Percentiles rank a stretch among this genome's conserved stretches.
Evolutionary conservation across 805 yeast species (phyloP).

Genomic region (Komagataella pseudopastoris): DNA sequence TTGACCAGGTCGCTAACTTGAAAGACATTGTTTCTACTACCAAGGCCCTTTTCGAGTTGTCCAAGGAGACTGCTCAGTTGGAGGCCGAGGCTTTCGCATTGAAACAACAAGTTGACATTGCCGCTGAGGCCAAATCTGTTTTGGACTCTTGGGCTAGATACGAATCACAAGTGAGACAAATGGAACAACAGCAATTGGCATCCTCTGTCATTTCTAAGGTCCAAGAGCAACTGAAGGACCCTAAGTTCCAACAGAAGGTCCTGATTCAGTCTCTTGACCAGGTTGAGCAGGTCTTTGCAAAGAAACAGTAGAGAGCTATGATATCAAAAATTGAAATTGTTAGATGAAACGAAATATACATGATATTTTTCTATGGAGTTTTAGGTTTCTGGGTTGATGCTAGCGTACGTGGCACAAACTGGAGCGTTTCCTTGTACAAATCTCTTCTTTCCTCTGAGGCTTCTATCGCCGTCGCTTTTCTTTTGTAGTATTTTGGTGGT

Average conservation of each 20-base stretch:
- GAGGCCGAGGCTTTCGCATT: slow-evolving; percentile 92
- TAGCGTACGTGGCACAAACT: slow-evolving; percentile 1
- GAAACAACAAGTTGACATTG: slow-evolving; percentile 81
- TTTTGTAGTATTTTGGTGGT: slow-evolving; percentile 33
- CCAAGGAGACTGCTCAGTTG: slow-evolving; percentile 92
- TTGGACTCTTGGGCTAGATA: slow-evolving; percentile 98
- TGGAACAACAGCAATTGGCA: slow-evolving; percentile 88
- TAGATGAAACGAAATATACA: background rate
- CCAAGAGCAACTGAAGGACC: slow-evolving; percentile 67
- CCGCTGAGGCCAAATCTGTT: slow-evolving; percentile 84
- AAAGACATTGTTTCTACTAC: slow-evolving; percentile 89
- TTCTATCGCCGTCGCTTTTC: slow-evolving; percentile 9
- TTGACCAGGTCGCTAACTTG: slow-evolving; percentile 74
- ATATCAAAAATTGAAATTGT: background rate
- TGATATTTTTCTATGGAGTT: slow-evolving; percentile 1
- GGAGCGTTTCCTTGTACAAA: slow-evolving; percentile 1
- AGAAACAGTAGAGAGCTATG: slow-evolving; percentile 13
- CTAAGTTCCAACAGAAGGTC: slow-evolving; percentile 88
- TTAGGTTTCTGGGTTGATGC: background rate
- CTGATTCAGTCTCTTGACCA: slow-evolving; percentile 87
- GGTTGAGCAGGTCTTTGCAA: slow-evolving; percentile 68
- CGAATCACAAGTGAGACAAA: slow-evolving; percentile 91
- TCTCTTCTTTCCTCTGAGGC: slow-evolving; percentile 5
- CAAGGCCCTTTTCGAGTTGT: slow-evolving; percentile 80
- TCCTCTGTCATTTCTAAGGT: slow-evolving; percentile 80